Conservation (phyloP, 2,329 filamentous ascomycete species). For the Lachnellula subtilissima region DNA sequence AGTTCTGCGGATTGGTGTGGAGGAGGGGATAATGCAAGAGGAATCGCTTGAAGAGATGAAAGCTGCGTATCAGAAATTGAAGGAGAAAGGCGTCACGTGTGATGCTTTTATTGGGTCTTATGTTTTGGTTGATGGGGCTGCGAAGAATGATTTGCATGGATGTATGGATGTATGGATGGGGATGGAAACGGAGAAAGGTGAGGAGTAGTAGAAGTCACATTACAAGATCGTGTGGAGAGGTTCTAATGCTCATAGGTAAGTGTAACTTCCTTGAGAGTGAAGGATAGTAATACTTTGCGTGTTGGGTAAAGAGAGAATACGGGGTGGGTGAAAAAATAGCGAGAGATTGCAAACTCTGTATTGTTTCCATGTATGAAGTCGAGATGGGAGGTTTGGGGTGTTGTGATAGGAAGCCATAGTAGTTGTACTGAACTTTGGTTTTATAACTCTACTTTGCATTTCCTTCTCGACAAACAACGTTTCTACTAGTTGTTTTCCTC, state of each 20-base stretch:
- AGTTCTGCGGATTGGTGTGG: neutral
- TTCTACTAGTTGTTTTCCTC: neutral
- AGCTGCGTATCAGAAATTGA: neutral
- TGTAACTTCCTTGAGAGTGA: no score
- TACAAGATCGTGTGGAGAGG: no score
- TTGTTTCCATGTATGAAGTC: neutral
- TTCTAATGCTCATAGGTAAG: no score
- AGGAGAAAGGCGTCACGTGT: neutral
- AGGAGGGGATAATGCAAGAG: neutral
- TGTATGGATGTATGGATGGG: no score
- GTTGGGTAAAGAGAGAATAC: neutral
- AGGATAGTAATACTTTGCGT: neutral
- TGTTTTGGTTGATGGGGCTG: no score
- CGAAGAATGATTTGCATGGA: no score
- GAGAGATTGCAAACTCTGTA: neutral
- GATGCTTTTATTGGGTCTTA: neutral
- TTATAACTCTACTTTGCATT: neutral
- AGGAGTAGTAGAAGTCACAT: no score
- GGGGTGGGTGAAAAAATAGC: neutral
- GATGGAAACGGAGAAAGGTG: no score
- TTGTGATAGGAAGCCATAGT: neutral
- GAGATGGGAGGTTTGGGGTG: neutral
- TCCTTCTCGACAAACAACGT: no score
- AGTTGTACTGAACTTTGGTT: neutral
- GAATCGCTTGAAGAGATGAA: neutral